Base-by-base conservation (phyloP, 2,329 filamentous ascomycete genomes). In the Sporothrix dimorphospora region DNA sequence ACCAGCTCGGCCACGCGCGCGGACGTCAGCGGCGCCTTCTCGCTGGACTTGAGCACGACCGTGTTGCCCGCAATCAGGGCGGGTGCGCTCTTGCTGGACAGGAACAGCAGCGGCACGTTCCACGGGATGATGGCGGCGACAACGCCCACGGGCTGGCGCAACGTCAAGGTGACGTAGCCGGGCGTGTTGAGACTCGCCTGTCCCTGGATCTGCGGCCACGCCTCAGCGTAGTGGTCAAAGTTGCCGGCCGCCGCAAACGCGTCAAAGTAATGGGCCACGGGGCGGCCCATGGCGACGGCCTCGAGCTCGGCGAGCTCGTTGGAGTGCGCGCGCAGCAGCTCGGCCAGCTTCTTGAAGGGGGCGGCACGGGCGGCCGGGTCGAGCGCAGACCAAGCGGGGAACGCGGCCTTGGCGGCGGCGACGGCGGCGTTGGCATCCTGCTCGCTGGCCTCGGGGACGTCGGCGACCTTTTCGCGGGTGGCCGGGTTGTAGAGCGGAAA, bases 91-190 rank as follows among this genome's bases (percentile, higher is more conserved):
- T 92, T 92, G 89, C 88, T 90, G 1, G 86, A 86, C 24, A 89
- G 88, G 87, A 92, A 91, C 0, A 84, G 82, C 1, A 92, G 81
- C 5, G 90, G 89, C 74, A 88, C 91, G 77, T 92, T 92, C 89
- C 87, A 90, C 0, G 87, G 87, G 68, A 89, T 87, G 70, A 90
- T 90, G n/a, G 81, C 81, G 1, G 82, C 87, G 0, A 82, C 83
- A 1, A 88, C 85, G n/a, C 86, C 85, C 55, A 81, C 83, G 0
- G 86, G 86, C 77, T 88, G 84, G 16, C 82, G 81, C 0, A 85
- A 75, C 19, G 83, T 83, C 78, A 87, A 77, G 70, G 78, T 83
- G 16, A 86, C 74, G 71, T 81, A 81, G 4, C 84, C 84, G 0
- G 85, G 85, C 0, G 83, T 86, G 75, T 86, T 83, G 40, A 86